Conservation (phyloP, 192 early-diverging fungal species). For the Funneliformis mosseae region DNA sequence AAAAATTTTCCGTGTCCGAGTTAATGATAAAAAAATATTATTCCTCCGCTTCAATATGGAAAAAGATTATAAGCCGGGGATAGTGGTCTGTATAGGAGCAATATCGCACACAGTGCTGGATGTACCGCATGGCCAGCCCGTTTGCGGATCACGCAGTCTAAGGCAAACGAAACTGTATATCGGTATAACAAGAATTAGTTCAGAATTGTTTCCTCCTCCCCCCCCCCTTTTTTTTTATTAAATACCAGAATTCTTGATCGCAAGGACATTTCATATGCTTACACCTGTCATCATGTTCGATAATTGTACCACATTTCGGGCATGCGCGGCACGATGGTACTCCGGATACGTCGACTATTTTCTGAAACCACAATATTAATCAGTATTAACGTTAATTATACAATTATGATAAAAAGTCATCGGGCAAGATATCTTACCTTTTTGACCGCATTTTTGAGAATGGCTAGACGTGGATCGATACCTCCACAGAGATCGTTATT, state of each 20-base stretch:
- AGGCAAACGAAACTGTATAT: conserved; percentile 20
- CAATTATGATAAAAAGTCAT: neutral
- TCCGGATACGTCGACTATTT: conserved; percentile 7
- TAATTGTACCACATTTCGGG: conserved; percentile 23
- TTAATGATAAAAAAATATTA: conserved; percentile 5
- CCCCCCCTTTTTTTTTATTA: neutral
- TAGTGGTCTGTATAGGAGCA: conserved; percentile 7
- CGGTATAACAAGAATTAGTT: neutral
- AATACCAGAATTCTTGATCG: conserved; percentile 17
- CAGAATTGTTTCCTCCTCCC: neutral
- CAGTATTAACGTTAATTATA: conserved; percentile 7
- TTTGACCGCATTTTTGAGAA: conserved; percentile 8
- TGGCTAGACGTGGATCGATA: conserved; percentile 17
- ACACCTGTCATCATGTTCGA: conserved; percentile 1
- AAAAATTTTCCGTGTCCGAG: too few species aligned
- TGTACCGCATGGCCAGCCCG: neutral
- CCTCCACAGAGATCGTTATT: conserved; percentile 14
- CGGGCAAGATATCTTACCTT: conserved; percentile 3
- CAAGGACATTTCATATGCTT: conserved; percentile 20
- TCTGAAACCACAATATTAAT: conserved; percentile 10
- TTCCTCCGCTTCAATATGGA: neutral
- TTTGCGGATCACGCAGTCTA: neutral
- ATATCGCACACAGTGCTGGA: conserved; percentile 7
- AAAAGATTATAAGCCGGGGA: conserved; percentile 16
- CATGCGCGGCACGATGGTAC: conserved; percentile 15